Conservation (phyloP, 306 rosid species). For the Rosa rugosa region DNA sequence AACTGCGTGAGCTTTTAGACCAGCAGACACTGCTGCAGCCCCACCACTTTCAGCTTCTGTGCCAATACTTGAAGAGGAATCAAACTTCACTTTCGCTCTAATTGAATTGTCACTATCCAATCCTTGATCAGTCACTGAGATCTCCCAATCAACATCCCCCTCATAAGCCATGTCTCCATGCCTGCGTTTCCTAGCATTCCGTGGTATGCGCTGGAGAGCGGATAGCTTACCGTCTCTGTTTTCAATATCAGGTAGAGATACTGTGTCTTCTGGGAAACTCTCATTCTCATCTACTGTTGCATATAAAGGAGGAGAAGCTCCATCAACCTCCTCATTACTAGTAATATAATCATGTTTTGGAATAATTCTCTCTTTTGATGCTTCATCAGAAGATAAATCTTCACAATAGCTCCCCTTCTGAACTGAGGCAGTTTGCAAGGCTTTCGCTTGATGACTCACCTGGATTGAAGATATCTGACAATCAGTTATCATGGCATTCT, state of each 20-base stretch:
- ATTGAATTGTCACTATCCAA: slow-evolving; percentile 45
- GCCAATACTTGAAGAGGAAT: slow-evolving; percentile 52
- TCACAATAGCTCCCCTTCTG: slow-evolving; percentile 45
- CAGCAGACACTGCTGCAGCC: slow-evolving; percentile 89
- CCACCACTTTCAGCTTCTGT: slow-evolving; percentile 69
- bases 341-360: slow-evolving; percentile 27
- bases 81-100: slow-evolving; percentile 53
- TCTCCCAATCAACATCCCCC: slow-evolving; percentile 98
- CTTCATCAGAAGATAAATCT: slow-evolving; percentile 33
- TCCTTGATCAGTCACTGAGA: slow-evolving; percentile 52
- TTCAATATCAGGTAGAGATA: slow-evolving; percentile 49
- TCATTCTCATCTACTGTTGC: slow-evolving; percentile 58
- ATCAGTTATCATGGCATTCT: slow-evolving; percentile 15
- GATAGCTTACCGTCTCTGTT: slow-evolving; percentile 53
- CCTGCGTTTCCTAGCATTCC: slow-evolving; percentile 67
- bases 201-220: slow-evolving; percentile 42
- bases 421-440: slow-evolving; percentile 30
- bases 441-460: slow-evolving; percentile 30
- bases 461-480: slow-evolving; percentile 32
- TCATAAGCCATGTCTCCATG: slow-evolving; percentile 99
- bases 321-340: slow-evolving; percentile 31
- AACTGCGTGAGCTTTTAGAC: slow-evolving; percentile 80
- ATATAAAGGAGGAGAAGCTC: slow-evolving; percentile 44
- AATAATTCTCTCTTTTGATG: slow-evolving; percentile 17
- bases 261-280: slow-evolving; percentile 49